A percentile compares a stretch with the other conserved stretches of the same genome.
phyloP scores from a whole-genome alignment of 352 stramenopile species.

The Phytophthora foliorum region DNA sequence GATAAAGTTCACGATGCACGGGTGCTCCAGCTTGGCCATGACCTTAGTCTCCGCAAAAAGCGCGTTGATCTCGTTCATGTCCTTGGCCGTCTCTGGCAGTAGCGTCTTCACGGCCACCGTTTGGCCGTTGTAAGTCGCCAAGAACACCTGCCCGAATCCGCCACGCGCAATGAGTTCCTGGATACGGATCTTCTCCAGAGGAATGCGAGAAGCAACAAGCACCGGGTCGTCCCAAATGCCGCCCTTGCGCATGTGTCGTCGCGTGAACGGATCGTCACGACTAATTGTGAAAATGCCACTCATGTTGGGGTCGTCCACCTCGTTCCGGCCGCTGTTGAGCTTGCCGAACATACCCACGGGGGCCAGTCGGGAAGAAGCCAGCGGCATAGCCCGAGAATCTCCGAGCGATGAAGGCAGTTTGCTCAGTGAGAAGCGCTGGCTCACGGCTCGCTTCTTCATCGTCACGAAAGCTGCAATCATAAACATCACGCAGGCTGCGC shows the following conservation, averaged over 20 bases:
- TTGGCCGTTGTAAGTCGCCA: constrained; percentile 52
- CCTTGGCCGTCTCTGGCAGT: constrained; percentile 53
- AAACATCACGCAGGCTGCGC: constrained; percentile 29
- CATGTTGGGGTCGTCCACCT: constrained; percentile 6
- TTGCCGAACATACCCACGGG: constrained; percentile 9
- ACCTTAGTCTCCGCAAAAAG: constrained; percentile 69
- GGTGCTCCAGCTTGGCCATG: constrained; percentile 66
- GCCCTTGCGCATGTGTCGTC: constrained; percentile 34
- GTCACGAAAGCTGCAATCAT: constrained; percentile 22
- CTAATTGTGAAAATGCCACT: constrained; percentile 18
- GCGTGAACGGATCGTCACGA: constrained; percentile 33
- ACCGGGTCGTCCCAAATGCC: constrained; percentile 55
- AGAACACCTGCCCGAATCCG: constrained; percentile 64
- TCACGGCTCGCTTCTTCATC: constrained; percentile 2
- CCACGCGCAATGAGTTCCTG: constrained; percentile 55
- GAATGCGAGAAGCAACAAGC: constrained; percentile 50
- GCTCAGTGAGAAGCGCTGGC: constrained; percentile 18
- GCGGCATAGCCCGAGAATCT: constrained; percentile 22
- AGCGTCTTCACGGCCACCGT: constrained; percentile 71
- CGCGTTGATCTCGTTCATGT: constrained; percentile 62
- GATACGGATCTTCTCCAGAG: constrained; percentile 52
- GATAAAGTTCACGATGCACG: constrained; percentile 71
- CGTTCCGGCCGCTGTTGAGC: constrained; percentile 7
- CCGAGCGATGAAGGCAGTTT: constrained; percentile 27
- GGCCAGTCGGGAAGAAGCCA: constrained; percentile 25